These are phyloP conservation scores for Erodium trifolium DNA, from an alignment of 441 rosid species.

Conservation along the genomic window DNA sequence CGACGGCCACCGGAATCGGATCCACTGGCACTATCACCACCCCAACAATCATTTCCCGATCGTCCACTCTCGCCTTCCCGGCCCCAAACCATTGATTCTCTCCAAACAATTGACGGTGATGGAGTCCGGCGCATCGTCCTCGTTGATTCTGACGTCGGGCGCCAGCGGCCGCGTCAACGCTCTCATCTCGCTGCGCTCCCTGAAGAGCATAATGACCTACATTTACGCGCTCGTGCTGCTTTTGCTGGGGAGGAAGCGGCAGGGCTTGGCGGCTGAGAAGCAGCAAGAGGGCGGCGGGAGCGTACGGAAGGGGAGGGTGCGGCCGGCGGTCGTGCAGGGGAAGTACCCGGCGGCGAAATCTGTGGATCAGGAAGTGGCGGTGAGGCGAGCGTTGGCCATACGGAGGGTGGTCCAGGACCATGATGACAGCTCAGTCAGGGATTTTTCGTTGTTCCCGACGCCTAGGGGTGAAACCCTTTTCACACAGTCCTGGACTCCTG, in stretches of 20 bases:
- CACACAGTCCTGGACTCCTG: conserved; percentile 70
- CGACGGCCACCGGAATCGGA: neutral
- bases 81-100: too few relatives aligned
- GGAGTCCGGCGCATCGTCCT: too few relatives aligned
- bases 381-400: conserved; percentile 53
- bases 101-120: too few relatives aligned
- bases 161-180: too few relatives aligned
- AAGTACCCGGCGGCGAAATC: too few relatives aligned
- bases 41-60: too few relatives aligned
- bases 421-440: conserved; percentile 34
- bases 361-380: conserved; percentile 36
- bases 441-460: conserved; percentile 37
- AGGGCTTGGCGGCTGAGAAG: conserved; percentile 20
- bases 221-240: too few relatives aligned
- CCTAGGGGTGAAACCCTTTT: conserved; percentile 58
- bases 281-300: conserved; percentile 29
- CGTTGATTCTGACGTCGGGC: neutral
- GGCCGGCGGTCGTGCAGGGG: conserved; percentile 25
- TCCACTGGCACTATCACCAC: too few relatives aligned
- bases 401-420: conserved; percentile 50
- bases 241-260: too few relatives aligned
- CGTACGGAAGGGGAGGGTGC: conserved; percentile 6
- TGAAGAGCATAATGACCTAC: too few relatives aligned
- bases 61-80: too few relatives aligned
- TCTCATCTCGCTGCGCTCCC: too few relatives aligned